Base-by-base conservation (phyloP, 2,329 filamentous ascomycete species). In the Fusarium sp. region DNA sequence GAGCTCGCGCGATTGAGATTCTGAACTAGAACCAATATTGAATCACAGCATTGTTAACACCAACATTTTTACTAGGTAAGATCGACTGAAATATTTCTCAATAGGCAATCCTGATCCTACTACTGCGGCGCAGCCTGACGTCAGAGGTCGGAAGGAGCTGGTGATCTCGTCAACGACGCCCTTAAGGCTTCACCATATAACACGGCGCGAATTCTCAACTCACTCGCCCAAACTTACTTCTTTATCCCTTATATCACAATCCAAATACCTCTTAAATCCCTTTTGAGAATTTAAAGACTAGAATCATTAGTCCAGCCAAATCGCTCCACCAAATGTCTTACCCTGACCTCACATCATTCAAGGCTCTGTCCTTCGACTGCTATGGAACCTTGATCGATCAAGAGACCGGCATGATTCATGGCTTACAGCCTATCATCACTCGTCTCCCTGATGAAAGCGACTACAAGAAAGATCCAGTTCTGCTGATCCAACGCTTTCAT, bases 341-440 rank as follows among this genome's bases (percentile, higher is more conserved):
- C 13, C 49, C 38, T 4, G 49, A 63, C 7, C 49, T 63, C 1
- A 63, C 61, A 0, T 12, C n/a, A 1, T 63, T 63, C 6, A 63
- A 64, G 10, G 49, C 61, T 2, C 9, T 63, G 20, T 64, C 61
- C 1, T 63, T 63, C 21, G 61, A 63, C 5, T 37, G 39, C 20
- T 63, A 63, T 12, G 61, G 61, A 6, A 63, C 61, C 1, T 39
- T 63, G 18, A 63, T 63, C 20, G 43, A 63, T 4, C 61, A 63
- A 33, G 61, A 63, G 6, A 33, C 61, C 1, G 61, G 60, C 1
- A 64, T 64, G 60, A 31, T 64, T 4, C 50, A 28, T 9, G 38
- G 43, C 9, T 10, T 64, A 5, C 50, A 64, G 8, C 61, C 61
- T 0, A 57, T 63, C 3, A 18, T 57, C 2, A 35, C 21, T 31